Base-by-base conservation (phyloP, 1,284 basidiomycete genomes). In the Boletus smithii region DNA sequence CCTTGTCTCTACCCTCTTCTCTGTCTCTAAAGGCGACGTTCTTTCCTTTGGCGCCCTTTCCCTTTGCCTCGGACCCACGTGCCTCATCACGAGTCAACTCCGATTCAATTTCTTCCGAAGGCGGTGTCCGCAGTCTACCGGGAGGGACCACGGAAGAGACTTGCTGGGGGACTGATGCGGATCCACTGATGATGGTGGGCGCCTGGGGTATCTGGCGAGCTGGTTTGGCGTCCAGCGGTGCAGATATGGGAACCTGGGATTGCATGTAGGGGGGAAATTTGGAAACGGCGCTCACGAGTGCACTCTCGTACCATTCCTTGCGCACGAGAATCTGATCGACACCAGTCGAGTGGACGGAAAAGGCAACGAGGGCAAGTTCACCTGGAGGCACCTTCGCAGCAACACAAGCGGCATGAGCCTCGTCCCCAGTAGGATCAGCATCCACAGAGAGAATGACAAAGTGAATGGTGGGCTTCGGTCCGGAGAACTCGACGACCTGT, bases 241-340 rank as follows among this genome's bases (percentile, higher is more conserved):
- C 55, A 45, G 63, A 57, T 29, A 54, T 40, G 1, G 50, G 46
- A 53, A 61, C 24, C 58, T 71, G 64, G 32, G 69, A 62, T 14
- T 71, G 63, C 11, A 59, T 55, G 40, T 77, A 74, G n/a, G 71
- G 49, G 7, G 88, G 88, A 63, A 83, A 79, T 61, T 86, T 88
- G 53, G 80, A 72, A 17, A 69, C 64, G 8, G 81, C 72, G 17
- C 70, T 66, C 7, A 70, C 58, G 38, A 87, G 67, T 0, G 87
- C 88, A 16, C 71, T 63, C 52, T 88, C 85, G 57, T 79, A 88
- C 84, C 85, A 89, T 60, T 91, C 88, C 65, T 80, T 84, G 54
- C 85, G 78, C 56, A 91, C 85, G 34, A 89, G 75, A 22, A 91
- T 79, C 61, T 91, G 88, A 62, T 91, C 88, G 17, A 91, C 88